A percentile compares a stretch with the other conserved stretches of the same genome.
Evolutionary conservation across 1,139 yeast genomes (phyloP).

Genomic region (Wickerhamiella infanticola): DNA sequence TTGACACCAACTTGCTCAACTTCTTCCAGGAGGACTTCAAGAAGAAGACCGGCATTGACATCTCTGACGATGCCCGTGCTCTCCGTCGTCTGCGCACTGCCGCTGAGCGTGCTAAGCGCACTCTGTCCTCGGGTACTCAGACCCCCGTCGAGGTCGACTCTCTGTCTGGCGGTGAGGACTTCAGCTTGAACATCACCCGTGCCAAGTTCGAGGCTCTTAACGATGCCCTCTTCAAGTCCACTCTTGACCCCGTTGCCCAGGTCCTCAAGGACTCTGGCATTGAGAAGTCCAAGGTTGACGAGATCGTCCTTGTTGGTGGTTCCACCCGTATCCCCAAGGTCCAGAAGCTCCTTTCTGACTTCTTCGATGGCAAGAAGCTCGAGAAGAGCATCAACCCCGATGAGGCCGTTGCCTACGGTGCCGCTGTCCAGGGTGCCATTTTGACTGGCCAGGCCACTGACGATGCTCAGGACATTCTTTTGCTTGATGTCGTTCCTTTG

Average conservation of each 20-base stretch:
- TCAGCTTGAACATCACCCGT: conserved; percentile 71
- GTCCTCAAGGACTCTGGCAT: conserved; percentile 69
- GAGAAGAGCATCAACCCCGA: conserved; percentile 82
- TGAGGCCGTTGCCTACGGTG: conserved; percentile 98
- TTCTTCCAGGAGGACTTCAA: conserved; percentile 71
- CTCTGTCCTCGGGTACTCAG: conserved; percentile 74
- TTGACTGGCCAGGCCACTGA: conserved; percentile 96
- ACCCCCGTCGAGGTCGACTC: conserved; percentile 80
- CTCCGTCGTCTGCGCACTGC: conserved; percentile 82
- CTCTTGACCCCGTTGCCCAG: conserved; percentile 75
- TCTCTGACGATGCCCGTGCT: conserved; percentile 64
- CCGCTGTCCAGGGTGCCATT: conserved; percentile 99
- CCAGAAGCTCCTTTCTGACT: conserved; percentile 72
- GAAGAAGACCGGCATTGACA: conserved; percentile 69
- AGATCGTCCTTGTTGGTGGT: conserved; percentile 83
- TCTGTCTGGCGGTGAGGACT: conserved; percentile 64
- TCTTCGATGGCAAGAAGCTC: conserved; percentile 82
- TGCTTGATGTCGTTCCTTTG: conserved; percentile 96
- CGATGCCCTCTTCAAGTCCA: conserved; percentile 71
- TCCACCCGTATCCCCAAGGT: conserved; percentile 91
- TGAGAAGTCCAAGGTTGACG: conserved; percentile 67
- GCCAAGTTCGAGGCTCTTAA: conserved; percentile 84
- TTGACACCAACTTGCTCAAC: conserved; percentile 66
- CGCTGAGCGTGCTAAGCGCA: conserved; percentile 86
- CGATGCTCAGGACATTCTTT: conserved; percentile 92